Evolutionary conservation across 768 basidiomycete genomes (phyloP), one percentile per base, ranked within the genome.

Genomic region (Grammothele lineata): DNA sequence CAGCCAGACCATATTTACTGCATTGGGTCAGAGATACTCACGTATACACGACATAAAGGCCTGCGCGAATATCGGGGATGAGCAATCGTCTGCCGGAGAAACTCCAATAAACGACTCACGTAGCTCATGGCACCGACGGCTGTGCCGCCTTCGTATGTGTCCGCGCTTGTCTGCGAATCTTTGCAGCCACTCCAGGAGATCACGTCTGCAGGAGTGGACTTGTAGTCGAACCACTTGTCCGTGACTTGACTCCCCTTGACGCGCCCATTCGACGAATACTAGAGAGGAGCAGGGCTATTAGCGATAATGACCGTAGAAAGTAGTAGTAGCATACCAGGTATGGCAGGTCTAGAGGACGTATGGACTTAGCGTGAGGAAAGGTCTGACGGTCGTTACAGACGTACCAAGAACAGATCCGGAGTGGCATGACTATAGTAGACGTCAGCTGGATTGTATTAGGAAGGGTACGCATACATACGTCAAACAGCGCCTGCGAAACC

Each of bases 141-240:
- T 24, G 73, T 64, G 3, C 85, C 85, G 10, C 73, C 69, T 60
- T 88, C 83, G 34, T 71, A 67, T 3, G 85, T 78, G 58, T 90
- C 87, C 15, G 87, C 87, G 55, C 86, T 88, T n/a, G 85, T 89
- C 62, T 89, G 85, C 14, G 79, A 73, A 61, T 89, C 87, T 53
- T 85, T 85, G 63, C 87, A 87, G 22, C 85, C 87, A 59, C 84
- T 85, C 77, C 81, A 89, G n/a, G 83, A 84, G n/a, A 89, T 85
- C 87, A 85, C 89, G 63, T 98, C 95, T 17, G 92, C 93, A 7
- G 82, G 74, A 54, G 87, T 86, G 1, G 88, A 81, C 65, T 78
- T 83, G 24, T 44, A 40, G 25, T 53, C 30, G 34, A 48, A 14
- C 47, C 54, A 60, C 18, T 42, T 53, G 9, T 11, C 14, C 2